Percentiles rank a stretch among this genome's conserved stretches.
phyloP scores from a whole-genome alignment of 257 asterid species.

The Solanum appendiculatum region DNA sequence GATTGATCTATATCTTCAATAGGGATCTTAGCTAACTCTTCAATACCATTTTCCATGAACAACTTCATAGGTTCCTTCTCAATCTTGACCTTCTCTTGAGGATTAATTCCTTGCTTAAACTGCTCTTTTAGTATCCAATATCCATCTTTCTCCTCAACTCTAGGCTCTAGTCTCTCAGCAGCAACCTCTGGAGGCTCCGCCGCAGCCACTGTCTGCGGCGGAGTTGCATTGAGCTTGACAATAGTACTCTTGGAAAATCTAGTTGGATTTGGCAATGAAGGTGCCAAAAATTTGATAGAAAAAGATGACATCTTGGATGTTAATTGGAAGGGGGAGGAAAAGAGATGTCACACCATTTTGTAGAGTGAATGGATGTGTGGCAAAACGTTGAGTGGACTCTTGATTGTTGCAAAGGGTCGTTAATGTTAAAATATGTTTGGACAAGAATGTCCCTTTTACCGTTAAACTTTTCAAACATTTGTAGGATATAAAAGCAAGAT shows the following conservation, averaged over 20 bases:
- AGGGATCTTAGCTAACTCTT: constrained; percentile 50
- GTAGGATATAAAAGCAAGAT: background rate
- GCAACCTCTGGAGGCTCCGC: constrained; percentile 21
- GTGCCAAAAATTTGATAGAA: constrained; percentile 43
- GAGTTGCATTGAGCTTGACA: constrained; percentile 39
- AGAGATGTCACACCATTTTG: constrained; percentile 36
- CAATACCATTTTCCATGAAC: constrained; percentile 80
- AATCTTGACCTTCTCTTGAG: constrained; percentile 78
- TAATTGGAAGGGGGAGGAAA: background rate
- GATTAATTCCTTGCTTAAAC: constrained; percentile 70
- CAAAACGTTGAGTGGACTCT: constrained; percentile 30
- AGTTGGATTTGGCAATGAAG: constrained; percentile 26
- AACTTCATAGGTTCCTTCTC: constrained; percentile 83
- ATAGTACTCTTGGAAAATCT: constrained; percentile 3
- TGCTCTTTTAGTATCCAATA: constrained; percentile 74
- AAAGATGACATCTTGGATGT: constrained; percentile 48
- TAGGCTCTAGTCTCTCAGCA: constrained; percentile 53
- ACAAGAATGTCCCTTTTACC: background rate
- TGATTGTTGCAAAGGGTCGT: constrained; percentile 58
- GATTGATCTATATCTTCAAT: constrained; percentile 70
- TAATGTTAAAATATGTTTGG: background rate
- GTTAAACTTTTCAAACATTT: background rate
- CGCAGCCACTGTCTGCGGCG: constrained; percentile 53
- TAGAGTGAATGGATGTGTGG: constrained; percentile 16
- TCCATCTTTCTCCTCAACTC: constrained; percentile 74